Base-by-base conservation (phyloP, 139 green algal genomes). In the Volvox africanus region DNA sequence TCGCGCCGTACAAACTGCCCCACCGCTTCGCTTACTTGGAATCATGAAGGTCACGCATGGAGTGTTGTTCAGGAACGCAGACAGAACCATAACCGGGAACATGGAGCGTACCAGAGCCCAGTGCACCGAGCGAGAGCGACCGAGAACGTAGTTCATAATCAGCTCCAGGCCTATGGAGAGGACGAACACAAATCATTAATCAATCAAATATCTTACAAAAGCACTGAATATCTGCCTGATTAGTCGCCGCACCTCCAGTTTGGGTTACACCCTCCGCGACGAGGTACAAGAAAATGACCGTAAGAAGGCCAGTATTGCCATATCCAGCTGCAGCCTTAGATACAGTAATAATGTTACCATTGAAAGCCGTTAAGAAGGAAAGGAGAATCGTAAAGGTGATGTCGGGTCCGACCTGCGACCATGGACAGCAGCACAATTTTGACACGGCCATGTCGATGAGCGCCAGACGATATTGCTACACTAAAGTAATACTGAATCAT, bases 21-120 rank as follows among this genome's bases (percentile, higher is more conserved):
- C 5, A 55, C 44, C 44, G 44, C 44, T 55, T 5, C 9, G 44
- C 44, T 55, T 44, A 86, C 80, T 95, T 2, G 93, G 94, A 26
- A 95, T 94, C 86, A 95, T 92, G 17, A 95, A 89, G 33, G 94
- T 93, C 1, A 93, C 92, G 68, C 82, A 83, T 55, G 83, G 96
- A 28, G 97, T 98, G 95, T 98, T 98, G 95, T 97, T 97, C 28
- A 98, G 92, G 89, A 98, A 98, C 22, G 96, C 96, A 26, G 92
- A 96, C 1, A 95, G 78, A n/a, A 94, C 32, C 89, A 93, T 92
- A 35, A 95, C 87, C 14, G 95, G 95, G 0, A 96, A 68, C 91
- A 94, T 91, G 32, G 61, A 80, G 32, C 87, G 86, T 1, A 85
- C 86, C 2, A 90, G 73, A 1, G 86, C 86, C 86, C 86, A 90